Conservation (phyloP, 371 early-diverging fungal species). For the Mucor ambiguus region DNA sequence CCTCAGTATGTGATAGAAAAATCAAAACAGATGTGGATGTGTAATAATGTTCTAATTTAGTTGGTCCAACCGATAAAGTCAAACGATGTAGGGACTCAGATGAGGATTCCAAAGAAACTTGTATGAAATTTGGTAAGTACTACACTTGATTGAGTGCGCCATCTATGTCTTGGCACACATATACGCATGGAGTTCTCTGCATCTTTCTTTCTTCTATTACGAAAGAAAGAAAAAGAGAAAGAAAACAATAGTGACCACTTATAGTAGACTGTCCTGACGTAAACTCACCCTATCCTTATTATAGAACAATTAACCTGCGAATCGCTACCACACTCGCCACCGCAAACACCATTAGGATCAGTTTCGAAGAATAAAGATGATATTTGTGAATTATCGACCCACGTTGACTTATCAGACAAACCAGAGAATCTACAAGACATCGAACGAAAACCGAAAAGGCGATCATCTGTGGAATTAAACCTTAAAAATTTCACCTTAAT, state of each 20-base stretch:
- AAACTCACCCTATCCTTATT: not conserved
- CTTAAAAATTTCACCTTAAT: conserved; percentile 27
- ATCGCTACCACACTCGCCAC: conserved; percentile 29
- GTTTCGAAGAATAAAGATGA: conserved; percentile 12
- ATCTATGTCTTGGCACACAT: not conserved
- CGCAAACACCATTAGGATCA: conserved; percentile 31
- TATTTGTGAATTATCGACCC: conserved; percentile 15
- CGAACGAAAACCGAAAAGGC: conserved; percentile 12
- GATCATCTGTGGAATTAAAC: conserved; percentile 19
- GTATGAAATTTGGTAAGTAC: conserved; percentile 15
- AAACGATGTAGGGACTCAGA: conserved; percentile 15
- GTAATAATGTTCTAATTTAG: conserved; percentile 5
- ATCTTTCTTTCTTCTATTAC: not conserved
- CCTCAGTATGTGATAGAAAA: not conserved
- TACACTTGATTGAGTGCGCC: not conserved
- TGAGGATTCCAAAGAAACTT: conserved; percentile 15
- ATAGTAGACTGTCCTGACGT: not conserved
- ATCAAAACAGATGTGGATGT: not conserved
- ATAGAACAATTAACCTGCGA: conserved; percentile 29
- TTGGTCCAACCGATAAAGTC: conserved; percentile 15
- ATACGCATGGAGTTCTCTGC: not conserved
- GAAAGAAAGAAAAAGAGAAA: not conserved
- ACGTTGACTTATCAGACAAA: conserved; percentile 19
- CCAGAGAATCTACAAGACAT: not conserved
- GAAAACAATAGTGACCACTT: conserved; percentile 1